Percentiles rank a stretch among this genome's conserved stretches.
These are phyloP conservation scores for Coleophoma cylindrospora DNA, from an alignment of 2,329 filamentous ascomycete genomes.

Conservation along the genomic window DNA sequence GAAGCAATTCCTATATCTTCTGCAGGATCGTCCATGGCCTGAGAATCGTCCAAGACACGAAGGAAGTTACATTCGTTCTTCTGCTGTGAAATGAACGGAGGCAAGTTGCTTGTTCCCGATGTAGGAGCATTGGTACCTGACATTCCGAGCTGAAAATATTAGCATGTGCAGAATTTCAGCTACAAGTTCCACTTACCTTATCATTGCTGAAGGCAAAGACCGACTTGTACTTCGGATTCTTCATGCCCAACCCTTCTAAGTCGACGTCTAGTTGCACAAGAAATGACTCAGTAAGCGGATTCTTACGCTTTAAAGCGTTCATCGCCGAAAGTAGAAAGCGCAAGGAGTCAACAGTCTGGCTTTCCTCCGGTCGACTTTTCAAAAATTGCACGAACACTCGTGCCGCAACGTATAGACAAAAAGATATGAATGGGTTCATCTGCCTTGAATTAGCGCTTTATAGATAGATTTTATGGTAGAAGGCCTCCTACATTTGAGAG, in stretches of 20 bases:
- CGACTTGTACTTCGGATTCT: slow-evolving; percentile 53
- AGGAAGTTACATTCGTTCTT: too few relatives aligned
- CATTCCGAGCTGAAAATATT: slow-evolving; percentile 18
- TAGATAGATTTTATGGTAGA: not conserved
- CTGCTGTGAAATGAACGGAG: too few relatives aligned
- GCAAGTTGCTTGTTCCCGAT: too few relatives aligned
- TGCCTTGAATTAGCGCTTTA: slow-evolving; percentile 33
- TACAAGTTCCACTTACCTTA: slow-evolving; percentile 16
- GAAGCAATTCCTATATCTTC: not conserved
- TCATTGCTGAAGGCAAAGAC: slow-evolving; percentile 38
- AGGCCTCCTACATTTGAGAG: slow-evolving; percentile 62
- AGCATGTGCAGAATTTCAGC: slow-evolving; percentile 3
- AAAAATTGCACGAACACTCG: slow-evolving; percentile 94
- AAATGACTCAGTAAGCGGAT: slow-evolving; percentile 91
- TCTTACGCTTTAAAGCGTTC: slow-evolving; percentile 81
- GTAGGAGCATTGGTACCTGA: slow-evolving; percentile 12
- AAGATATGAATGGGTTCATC: slow-evolving; percentile 95
- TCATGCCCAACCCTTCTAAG: slow-evolving; percentile 66
- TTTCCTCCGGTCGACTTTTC: slow-evolving; percentile 87
- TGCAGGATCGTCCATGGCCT: slow-evolving; percentile 8
- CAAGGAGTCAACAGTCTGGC: slow-evolving; percentile 72
- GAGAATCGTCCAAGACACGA: not conserved
- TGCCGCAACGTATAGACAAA: slow-evolving; percentile 93
- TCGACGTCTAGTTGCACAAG: slow-evolving; percentile 91
- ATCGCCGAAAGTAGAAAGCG: slow-evolving; percentile 88